Evolutionary conservation across 495 filamentous ascomycete genomes (phyloP).

Genomic region (Aspergillus kassunensis): DNA sequence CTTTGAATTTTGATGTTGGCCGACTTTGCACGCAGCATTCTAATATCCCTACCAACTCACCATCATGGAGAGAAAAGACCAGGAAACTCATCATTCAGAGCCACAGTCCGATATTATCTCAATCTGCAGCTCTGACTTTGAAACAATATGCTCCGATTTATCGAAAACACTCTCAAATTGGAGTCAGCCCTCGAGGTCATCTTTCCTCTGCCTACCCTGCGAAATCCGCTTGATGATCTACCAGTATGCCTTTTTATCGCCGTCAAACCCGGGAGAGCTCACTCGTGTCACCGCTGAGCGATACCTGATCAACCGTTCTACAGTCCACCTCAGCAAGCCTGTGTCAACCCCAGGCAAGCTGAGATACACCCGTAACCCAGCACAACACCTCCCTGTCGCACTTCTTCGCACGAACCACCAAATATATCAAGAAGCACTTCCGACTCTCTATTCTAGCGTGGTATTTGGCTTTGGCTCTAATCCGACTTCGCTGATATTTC

Average conservation of each 20-base stretch:
- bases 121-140: not conserved
- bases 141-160: not conserved
- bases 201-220: not conserved
- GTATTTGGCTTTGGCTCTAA: not conserved
- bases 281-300: not conserved
- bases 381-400: not conserved
- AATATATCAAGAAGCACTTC: not conserved
- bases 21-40: no score
- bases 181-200: not conserved
- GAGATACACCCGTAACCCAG: not conserved
- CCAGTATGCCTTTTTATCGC: not conserved
- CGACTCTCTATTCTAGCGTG: not conserved
- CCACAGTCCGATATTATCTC: not conserved
- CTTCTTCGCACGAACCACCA: not conserved
- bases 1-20: no score
- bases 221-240: conserved; percentile 3
- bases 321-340: not conserved
- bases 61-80: conserved; percentile 1
- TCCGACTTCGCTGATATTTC: conserved; percentile 1
- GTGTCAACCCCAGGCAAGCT: not conserved
- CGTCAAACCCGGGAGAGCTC: not conserved
- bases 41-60: not conserved
- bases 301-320: not conserved
- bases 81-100: not conserved
- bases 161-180: not conserved